A percentile compares a stretch with the other conserved stretches of the same genome.
Evolutionary conservation across 192 early-diverging fungal genomes (phyloP).

Genomic region (Chytriomyces hyalinus): DNA sequence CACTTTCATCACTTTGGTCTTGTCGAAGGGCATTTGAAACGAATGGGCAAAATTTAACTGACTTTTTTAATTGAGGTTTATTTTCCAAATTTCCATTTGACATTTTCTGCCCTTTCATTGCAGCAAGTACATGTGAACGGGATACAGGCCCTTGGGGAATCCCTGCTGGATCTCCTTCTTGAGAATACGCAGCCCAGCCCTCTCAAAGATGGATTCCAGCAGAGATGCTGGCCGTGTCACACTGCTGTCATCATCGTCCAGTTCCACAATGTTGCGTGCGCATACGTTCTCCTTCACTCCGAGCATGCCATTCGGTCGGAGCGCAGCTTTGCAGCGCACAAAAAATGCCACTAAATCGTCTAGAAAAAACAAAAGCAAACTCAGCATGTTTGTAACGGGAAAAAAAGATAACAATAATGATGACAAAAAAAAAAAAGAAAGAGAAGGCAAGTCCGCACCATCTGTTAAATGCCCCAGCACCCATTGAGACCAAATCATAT

Average conservation of each 20-base stretch:
- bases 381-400: constrained; percentile 9
- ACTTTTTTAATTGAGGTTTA: not conserved
- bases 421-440: not conserved
- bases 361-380: constrained; percentile 26
- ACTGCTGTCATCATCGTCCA: constrained; percentile 77
- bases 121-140: constrained; percentile 46
- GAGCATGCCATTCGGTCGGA: constrained; percentile 74
- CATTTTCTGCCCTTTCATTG: not conserved
- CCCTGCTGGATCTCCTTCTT: constrained; percentile 46
- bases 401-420: constrained; percentile 3
- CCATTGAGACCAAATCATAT: constrained; percentile 99
- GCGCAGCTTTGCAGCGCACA: constrained; percentile 69
- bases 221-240: constrained; percentile 45
- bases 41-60: not conserved
- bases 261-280: constrained; percentile 59
- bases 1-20: constrained; percentile 6
- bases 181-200: constrained; percentile 44
- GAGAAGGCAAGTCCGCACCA: constrained; percentile 50
- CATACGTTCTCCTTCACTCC: constrained; percentile 91
- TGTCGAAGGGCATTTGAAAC: constrained; percentile 10
- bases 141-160: constrained; percentile 45
- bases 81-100: not conserved
- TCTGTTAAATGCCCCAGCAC: constrained; percentile 92
- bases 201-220: constrained; percentile 41
- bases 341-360: constrained; percentile 87